Evolutionary conservation across 2,329 filamentous ascomycete species (phyloP).

Genomic region (Blastomyces gilchristii): DNA sequence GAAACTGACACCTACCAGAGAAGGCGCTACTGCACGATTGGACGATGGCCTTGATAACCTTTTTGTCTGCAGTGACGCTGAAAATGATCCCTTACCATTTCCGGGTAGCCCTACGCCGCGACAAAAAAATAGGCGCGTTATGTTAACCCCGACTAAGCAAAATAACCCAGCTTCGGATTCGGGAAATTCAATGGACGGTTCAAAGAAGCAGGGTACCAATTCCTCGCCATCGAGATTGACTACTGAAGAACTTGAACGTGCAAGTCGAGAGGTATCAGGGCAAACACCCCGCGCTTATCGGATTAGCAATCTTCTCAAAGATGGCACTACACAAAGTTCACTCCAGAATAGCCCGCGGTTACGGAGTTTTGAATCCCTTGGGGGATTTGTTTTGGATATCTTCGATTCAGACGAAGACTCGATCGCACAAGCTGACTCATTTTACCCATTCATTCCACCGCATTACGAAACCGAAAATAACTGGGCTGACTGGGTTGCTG

Average conservation of each 20-base stretch:
- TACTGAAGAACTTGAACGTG: slow-evolving; percentile 26
- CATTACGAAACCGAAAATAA: slow-evolving; percentile 19
- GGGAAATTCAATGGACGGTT: slow-evolving; percentile 13
- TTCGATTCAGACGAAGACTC: slow-evolving; percentile 26
- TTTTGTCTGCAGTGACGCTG: slow-evolving; percentile 50
- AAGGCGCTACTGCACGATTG: slow-evolving; percentile 41
- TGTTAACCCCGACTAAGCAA: slow-evolving; percentile 28
- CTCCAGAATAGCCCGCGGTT: slow-evolving; percentile 21
- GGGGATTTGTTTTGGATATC: slow-evolving; percentile 31
- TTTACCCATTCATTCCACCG: slow-evolving; percentile 22
- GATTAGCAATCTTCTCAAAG: slow-evolving; percentile 20
- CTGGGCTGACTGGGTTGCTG: slow-evolving; percentile 32
- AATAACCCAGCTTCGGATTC: not conserved
- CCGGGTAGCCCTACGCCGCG: slow-evolving; percentile 43
- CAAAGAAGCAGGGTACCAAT: slow-evolving; percentile 18
- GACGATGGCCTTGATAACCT: slow-evolving; percentile 51
- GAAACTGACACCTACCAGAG: slow-evolving; percentile 43
- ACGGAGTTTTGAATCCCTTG: slow-evolving; percentile 23
- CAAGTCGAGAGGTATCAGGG: slow-evolving; percentile 20
- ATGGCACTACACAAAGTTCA: slow-evolving; percentile 15
- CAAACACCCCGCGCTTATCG: slow-evolving; percentile 19
- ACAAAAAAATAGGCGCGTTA: slow-evolving; percentile 45
- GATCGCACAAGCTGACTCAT: slow-evolving; percentile 19
- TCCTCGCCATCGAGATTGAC: slow-evolving; percentile 25
- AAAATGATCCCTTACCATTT: slow-evolving; percentile 43